A percentile compares a stretch with the other conserved stretches of the same genome.
phyloP scores from a whole-genome alignment of 805 yeast species.

The Metschnikowia bowlesiae region DNA sequence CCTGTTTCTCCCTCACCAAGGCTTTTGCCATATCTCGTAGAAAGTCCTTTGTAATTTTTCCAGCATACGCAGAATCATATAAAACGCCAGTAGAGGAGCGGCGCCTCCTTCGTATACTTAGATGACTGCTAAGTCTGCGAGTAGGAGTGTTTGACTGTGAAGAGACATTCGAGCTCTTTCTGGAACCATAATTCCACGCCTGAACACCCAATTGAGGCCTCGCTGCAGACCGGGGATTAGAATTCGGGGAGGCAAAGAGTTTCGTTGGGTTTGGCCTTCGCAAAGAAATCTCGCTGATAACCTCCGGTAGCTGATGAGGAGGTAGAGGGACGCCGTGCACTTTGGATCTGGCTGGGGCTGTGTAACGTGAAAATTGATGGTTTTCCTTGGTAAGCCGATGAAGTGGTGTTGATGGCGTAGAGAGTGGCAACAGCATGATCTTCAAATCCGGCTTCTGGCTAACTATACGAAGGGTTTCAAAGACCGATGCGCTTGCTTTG shows the following conservation, averaged over 20 bases:
- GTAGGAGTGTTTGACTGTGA: constrained; percentile 12
- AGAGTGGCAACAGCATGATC: constrained; percentile 12
- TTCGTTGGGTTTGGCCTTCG: constrained; percentile 4
- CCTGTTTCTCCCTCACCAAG: constrained; percentile 17
- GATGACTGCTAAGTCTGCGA: constrained; percentile 13
- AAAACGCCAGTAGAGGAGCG: constrained; percentile 17
- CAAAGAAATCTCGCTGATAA: constrained; percentile 10
- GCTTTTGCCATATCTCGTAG: constrained; percentile 33
- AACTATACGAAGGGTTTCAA: neutral
- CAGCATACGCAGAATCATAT: constrained; percentile 30
- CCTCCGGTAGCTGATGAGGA: constrained; percentile 20
- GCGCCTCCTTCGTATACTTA: constrained; percentile 13
- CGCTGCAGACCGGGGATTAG: neutral
- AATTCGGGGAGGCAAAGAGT: neutral
- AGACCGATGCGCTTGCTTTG: constrained; percentile 5
- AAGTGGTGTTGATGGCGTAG: constrained; percentile 21
- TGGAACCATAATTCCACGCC: neutral
- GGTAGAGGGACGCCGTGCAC: constrained; percentile 18
- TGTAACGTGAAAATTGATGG: constrained; percentile 8
- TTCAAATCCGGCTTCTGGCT: neutral
- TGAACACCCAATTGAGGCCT: neutral
- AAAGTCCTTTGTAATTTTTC: constrained; percentile 36
- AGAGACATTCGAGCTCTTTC: constrained; percentile 1
- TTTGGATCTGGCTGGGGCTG: constrained; percentile 10
- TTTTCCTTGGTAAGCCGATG: constrained; percentile 5